These are phyloP conservation scores for Clonostachys chloroleuca DNA, from an alignment of 2,329 filamentous ascomycete species.

Conservation along the genomic window DNA sequence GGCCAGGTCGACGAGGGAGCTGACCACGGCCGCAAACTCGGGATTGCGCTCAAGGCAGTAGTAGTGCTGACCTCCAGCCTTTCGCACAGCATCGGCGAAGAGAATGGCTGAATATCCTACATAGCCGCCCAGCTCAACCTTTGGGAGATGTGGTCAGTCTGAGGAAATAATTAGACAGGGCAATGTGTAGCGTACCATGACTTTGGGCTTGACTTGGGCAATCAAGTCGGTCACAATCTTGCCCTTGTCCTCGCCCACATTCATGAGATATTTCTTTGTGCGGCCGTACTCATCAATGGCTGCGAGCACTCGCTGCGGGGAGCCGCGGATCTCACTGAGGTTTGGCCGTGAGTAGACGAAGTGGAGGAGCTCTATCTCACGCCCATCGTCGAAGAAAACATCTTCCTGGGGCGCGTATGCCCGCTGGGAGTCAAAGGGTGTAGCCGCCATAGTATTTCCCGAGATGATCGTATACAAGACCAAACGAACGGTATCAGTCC, in stretches of 20 bases:
- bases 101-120: constrained; percentile 78
- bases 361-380: constrained; percentile 69
- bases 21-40: constrained; percentile 68
- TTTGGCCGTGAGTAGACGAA: constrained; percentile 61
- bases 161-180: not conserved
- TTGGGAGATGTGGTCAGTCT: not conserved
- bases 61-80: constrained; percentile 61
- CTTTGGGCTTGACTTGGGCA: constrained; percentile 56
- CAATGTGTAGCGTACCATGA: constrained; percentile 43
- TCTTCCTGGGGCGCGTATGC: constrained; percentile 36
- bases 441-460: not conserved
- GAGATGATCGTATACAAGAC: not conserved
- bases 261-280: constrained; percentile 72
- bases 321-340: constrained; percentile 58
- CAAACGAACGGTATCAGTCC: constrained; percentile 2
- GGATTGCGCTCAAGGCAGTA: constrained; percentile 70
- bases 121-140: constrained; percentile 75
- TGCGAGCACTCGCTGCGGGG: constrained; percentile 58
- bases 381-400: constrained; percentile 60
- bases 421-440: constrained; percentile 25
- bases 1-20: constrained; percentile 66
- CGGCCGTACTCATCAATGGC: constrained; percentile 63
- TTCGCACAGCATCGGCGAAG: constrained; percentile 63
- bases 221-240: constrained; percentile 68
- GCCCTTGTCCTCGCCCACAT: constrained; percentile 72